Evolutionary conservation across 2,329 filamentous ascomycete species (phyloP).

Genomic region (Aspergillus felis): DNA sequence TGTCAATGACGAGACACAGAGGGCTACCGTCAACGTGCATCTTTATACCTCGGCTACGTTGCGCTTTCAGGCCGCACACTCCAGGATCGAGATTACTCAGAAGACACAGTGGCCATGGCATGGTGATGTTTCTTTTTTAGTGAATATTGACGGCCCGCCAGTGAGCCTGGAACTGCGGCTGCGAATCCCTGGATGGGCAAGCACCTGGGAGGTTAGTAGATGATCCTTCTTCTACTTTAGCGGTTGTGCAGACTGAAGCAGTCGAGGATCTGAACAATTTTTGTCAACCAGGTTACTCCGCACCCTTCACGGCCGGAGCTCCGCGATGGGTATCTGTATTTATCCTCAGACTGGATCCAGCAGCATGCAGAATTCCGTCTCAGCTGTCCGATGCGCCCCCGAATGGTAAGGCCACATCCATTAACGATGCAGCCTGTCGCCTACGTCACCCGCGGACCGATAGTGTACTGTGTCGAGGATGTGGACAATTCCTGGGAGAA

Average conservation of each 20-base stretch:
- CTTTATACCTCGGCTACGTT: conserved; percentile 52
- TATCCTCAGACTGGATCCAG: conserved; percentile 32
- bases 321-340: conserved; percentile 49
- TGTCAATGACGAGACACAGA: conserved; percentile 39
- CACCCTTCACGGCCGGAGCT: conserved; percentile 25
- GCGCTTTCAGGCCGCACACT: conserved; percentile 29
- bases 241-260: background rate
- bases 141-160: conserved; percentile 27
- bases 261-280: background rate
- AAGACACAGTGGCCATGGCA: conserved; percentile 57
- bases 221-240: background rate
- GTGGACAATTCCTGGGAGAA: conserved; percentile 44
- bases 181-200: conserved; percentile 52
- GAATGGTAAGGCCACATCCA: conserved; percentile 52
- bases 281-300: conserved; percentile 23
- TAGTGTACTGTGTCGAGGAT: conserved; percentile 61
- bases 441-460: conserved; percentile 53
- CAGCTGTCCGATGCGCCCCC: conserved; percentile 45
- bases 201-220: conserved; percentile 5
- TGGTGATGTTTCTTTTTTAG: conserved; percentile 47
- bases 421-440: conserved; percentile 55
- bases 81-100: conserved; percentile 40
- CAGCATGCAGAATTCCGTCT: conserved; percentile 35
- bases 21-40: conserved; percentile 50
- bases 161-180: conserved; percentile 40